Evolutionary conservation across 495 filamentous ascomycete genomes (phyloP).

Genomic region (Pyrenula massariospora): DNA sequence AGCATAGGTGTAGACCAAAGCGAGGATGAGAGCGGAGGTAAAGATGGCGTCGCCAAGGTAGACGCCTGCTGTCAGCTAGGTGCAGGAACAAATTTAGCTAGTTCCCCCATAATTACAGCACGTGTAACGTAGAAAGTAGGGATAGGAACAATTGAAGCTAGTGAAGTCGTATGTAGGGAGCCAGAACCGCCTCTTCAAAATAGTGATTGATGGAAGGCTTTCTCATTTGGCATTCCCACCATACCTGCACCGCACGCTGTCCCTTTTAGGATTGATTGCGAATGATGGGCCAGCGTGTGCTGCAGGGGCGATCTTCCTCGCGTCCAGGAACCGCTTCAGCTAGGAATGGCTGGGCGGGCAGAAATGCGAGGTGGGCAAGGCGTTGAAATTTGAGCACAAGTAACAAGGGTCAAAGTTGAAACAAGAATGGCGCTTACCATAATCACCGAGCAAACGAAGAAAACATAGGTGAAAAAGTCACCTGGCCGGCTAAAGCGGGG

Average conservation of each 20-base stretch:
- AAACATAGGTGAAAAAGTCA: conserved; percentile 55
- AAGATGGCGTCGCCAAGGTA: conserved; percentile 40
- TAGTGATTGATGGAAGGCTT: conserved; percentile 50
- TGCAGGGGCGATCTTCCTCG: conserved; percentile 93
- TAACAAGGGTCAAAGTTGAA: conserved; percentile 5
- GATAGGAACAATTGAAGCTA: conserved; percentile 11
- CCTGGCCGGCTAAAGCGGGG: conserved; percentile 50
- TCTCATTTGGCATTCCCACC: conserved; percentile 84
- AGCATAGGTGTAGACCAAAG: conserved; percentile 66
- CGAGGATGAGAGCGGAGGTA: conserved; percentile 56
- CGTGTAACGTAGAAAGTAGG: no score
- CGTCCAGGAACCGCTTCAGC: conserved; percentile 95
- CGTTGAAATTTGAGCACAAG: conserved; percentile 7
- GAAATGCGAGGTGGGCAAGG: conserved; percentile 63
- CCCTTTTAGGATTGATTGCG: conserved; percentile 60
- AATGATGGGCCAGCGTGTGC: conserved; percentile 61
- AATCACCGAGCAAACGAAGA: conserved; percentile 47
- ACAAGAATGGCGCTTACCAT: conserved; percentile 32
- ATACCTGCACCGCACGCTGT: conserved; percentile 65
- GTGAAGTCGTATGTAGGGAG: conserved; percentile 70
- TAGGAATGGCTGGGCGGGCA: conserved; percentile 81
- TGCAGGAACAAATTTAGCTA: conserved; percentile 10
- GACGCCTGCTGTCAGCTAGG: conserved; percentile 34
- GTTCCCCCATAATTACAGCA: no score
- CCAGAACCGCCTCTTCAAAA: conserved; percentile 65